A percentile compares a stretch with the other conserved stretches of the same genome.
These are phyloP conservation scores for Millerago galiae DNA, from an alignment of 805 yeast species.

Conservation along the genomic window DNA sequence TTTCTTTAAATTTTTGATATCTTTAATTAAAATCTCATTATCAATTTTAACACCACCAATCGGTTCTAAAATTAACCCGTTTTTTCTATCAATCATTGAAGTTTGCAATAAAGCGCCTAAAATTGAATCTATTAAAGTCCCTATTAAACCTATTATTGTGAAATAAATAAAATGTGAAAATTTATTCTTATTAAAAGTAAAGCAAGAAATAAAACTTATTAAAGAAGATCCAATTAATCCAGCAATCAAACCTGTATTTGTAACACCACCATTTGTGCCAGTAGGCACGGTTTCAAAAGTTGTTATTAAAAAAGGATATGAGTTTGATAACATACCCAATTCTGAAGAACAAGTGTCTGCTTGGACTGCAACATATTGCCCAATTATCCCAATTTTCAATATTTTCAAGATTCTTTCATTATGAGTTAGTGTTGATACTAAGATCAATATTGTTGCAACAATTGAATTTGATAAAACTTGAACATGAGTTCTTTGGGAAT, in stretches of 20 bases:
- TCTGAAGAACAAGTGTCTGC: conserved; percentile 45
- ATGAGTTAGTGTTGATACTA: conserved; percentile 16
- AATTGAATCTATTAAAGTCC: conserved; percentile 35
- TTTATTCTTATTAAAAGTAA: conserved; percentile 16
- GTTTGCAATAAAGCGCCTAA: conserved; percentile 36
- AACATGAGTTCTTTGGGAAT: conserved; percentile 30
- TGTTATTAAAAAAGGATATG: conserved; percentile 34
- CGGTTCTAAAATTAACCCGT: conserved; percentile 23
- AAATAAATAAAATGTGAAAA: conserved; percentile 23
- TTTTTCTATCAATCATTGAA: conserved; percentile 28
- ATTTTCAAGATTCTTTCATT: conserved; percentile 6
- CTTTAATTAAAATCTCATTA: conserved; percentile 15
- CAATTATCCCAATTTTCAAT: conserved; percentile 22
- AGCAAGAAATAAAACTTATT: conserved; percentile 26
- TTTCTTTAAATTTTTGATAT: conserved; percentile 17
- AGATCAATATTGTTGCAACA: conserved; percentile 30
- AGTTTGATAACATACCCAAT: conserved; percentile 34
- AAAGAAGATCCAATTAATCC: conserved; percentile 31
- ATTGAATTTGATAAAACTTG: conserved; percentile 38
- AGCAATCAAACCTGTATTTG: conserved; percentile 29
- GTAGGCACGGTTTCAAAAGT: conserved; percentile 35
- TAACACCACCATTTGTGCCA: conserved; percentile 43
- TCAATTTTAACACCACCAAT: conserved; percentile 30
- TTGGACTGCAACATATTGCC: conserved; percentile 37
- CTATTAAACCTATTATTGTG: conserved; percentile 29